Evolutionary conservation across 306 rosid genomes (phyloP).

Genomic region (Citrullus amarus): DNA sequence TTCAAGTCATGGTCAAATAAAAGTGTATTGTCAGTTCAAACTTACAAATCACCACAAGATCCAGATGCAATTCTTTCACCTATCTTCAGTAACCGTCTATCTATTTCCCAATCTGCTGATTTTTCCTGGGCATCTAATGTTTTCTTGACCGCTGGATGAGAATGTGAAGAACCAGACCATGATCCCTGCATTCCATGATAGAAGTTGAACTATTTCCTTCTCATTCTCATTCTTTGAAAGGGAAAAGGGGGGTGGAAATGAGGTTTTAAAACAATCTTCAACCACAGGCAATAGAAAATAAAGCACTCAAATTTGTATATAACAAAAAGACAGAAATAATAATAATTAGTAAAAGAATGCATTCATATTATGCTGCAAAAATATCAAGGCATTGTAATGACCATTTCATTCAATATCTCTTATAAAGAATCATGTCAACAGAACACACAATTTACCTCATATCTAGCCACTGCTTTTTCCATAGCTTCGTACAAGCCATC

Average conservation of each 20-base stretch:
- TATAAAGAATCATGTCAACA: background rate
- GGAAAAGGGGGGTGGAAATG: background rate
- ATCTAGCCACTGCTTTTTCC: constrained; percentile 74
- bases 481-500: constrained; percentile 76
- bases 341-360: background rate
- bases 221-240: background rate
- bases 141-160: constrained; percentile 52
- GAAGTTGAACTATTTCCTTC: constrained; percentile 4
- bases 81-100: constrained; percentile 70
- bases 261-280: background rate
- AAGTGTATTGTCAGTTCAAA: constrained; percentile 9
- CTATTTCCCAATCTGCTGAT: constrained; percentile 86
- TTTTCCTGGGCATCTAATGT: constrained; percentile 36
- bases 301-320: background rate
- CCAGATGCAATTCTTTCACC: constrained; percentile 94
- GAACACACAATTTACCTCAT: constrained; percentile 52
- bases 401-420: background rate
- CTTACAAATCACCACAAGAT: constrained; percentile 97
- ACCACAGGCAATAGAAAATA: background rate
- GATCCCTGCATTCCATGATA: constrained; percentile 57
- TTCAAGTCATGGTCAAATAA: background rate
- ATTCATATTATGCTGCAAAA: background rate
- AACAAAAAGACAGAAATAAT: background rate
- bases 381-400: background rate
- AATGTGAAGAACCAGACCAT: constrained; percentile 70